These are phyloP conservation scores for Psilocybe cyanescens DNA, from an alignment of 768 basidiomycete species.

Conservation along the genomic window DNA sequence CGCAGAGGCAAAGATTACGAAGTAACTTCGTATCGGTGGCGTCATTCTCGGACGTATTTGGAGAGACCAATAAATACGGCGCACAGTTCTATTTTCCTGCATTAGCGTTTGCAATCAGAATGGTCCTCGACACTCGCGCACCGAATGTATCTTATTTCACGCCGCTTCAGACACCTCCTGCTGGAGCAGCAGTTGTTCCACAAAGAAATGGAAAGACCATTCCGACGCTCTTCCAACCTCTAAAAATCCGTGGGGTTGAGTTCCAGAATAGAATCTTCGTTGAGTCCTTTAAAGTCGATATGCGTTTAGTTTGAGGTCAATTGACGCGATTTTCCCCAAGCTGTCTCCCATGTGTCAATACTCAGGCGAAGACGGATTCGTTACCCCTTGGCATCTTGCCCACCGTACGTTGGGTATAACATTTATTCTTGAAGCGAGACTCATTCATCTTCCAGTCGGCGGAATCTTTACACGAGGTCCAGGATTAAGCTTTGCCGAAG, in stretches of 20 bases:
- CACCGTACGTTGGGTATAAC: slow-evolving; percentile 47
- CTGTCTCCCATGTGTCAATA: slow-evolving; percentile 66
- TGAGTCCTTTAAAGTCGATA: slow-evolving; percentile 18
- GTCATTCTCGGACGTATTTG: not conserved
- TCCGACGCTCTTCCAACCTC: slow-evolving; percentile 48
- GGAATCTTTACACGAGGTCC: slow-evolving; percentile 54
- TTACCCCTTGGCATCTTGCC: slow-evolving; percentile 61
- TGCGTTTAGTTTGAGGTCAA: not conserved
- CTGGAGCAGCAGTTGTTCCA: slow-evolving; percentile 46
- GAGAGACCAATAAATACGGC: not conserved
- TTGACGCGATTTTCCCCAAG: slow-evolving; percentile 23
- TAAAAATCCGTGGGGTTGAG: slow-evolving; percentile 54
- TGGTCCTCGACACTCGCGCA: slow-evolving; percentile 42
- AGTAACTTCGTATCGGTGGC: too few relatives aligned
- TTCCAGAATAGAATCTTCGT: slow-evolving; percentile 60
- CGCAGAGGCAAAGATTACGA: too few relatives aligned
- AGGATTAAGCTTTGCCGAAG: slow-evolving; percentile 64
- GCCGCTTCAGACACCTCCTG: slow-evolving; percentile 45
- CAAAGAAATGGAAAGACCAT: slow-evolving; percentile 41
- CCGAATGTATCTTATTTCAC: slow-evolving; percentile 48
- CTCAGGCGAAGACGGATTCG: slow-evolving; percentile 54
- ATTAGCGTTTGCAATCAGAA: not conserved
- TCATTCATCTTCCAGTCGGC: slow-evolving; percentile 37
- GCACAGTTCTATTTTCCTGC: not conserved
- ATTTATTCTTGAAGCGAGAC: slow-evolving; percentile 23